Evolutionary conservation across 768 basidiomycete genomes (phyloP), one percentile per base, ranked within the genome.

Genomic region (Phlebiopsis gigantea): DNA sequence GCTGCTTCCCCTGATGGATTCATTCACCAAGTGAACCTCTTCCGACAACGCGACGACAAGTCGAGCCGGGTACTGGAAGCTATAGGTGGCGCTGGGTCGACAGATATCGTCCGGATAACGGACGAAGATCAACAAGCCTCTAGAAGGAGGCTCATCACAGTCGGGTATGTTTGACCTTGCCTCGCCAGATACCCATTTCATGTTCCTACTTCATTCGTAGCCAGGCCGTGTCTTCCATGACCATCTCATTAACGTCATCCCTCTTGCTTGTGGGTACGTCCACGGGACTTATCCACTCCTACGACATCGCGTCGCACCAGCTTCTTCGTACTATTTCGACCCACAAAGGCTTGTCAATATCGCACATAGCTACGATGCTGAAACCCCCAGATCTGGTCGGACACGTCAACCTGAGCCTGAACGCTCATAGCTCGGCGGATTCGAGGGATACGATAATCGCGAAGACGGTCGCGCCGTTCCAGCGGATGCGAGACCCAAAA

Each of bases 261-360:
- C 77, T 88, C 43, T 81, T 99, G 10, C 71, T 98, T n/a, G 83
- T 84, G 29, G 94, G 96, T 21, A 95, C 93, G 0, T 68, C 79
- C 2, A 69, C 79, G 1, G 93, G 93, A 2, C 67, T 82, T 12
- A 80, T 98, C 49, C 80, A 91, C 56, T 69, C 93, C 39, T 93
- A 94, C 68, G 90, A 97, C 60, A 80, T 96, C 28, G 83, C 91
- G 1, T 96, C 96, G 0, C 91, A 94, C 65, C 95, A 98, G 67
- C 83, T 85, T 26, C 74, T 97, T 25, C 88, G 94, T 46, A 87
- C 88, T 25, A 84, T 98, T 61, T 79, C 82, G 17, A 77, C 85
- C 0, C 87, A 83, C 68, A 87, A 84, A 62, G 82, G 83, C 44
- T 68, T 82, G 62, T 70, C 81, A 29, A 85, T 98, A 67, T 84